Evolutionary conservation across 495 filamentous ascomycete genomes (phyloP).

Genomic region (Chaetomium fimeti): DNA sequence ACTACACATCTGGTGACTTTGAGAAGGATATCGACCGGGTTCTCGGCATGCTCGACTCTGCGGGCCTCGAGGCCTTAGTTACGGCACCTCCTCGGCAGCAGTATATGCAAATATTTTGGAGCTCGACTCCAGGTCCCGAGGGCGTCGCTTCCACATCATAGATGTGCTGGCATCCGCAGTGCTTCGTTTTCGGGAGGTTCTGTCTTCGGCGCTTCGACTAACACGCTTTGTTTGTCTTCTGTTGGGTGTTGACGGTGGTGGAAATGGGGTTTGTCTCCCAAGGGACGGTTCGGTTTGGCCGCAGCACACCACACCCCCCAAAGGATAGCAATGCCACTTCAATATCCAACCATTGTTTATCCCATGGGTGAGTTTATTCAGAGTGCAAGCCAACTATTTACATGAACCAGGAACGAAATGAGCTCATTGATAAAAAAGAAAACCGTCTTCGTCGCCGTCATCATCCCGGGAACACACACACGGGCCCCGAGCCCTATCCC

Average conservation of each 20-base stretch:
- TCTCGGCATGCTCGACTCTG: background rate
- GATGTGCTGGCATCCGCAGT: too few species aligned
- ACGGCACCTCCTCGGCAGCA: background rate
- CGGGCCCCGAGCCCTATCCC: background rate
- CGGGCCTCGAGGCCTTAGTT: background rate
- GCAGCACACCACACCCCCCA: too few species aligned
- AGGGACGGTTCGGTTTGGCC: too few species aligned
- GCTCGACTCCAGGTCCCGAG: background rate
- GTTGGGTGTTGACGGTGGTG: too few species aligned
- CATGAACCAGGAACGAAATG: constrained; percentile 5
- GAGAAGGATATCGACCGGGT: background rate
- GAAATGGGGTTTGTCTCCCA: too few species aligned
- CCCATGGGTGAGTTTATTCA: constrained; percentile 19
- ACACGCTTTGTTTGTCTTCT: too few species aligned
- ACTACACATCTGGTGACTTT: background rate
- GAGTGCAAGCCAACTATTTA: constrained; percentile 13
- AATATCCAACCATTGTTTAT: background rate
- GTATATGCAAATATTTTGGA: background rate
- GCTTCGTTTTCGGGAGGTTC: too few species aligned
- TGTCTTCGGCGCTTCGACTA: too few species aligned
- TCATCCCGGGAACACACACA: background rate
- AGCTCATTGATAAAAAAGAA: background rate
- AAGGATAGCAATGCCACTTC: background rate
- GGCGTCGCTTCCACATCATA: too few species aligned
- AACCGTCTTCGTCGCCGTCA: background rate